These are phyloP conservation scores for Rosa chinensis DNA, from an alignment of 306 rosid genomes.

Conservation along the genomic window DNA sequence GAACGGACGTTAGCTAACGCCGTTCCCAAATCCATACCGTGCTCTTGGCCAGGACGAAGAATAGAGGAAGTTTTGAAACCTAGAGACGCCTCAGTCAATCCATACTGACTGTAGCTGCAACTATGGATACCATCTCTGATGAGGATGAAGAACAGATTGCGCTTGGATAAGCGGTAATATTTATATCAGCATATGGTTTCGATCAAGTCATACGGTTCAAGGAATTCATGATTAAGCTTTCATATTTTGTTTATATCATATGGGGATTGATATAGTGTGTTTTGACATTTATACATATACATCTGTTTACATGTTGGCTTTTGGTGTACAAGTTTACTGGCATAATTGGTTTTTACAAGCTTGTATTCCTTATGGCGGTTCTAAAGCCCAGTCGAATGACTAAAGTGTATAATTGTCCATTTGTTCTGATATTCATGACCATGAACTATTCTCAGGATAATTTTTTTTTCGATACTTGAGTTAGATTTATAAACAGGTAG, in stretches of 20 bases:
- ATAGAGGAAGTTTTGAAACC: too few species aligned
- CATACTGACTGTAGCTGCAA: too few species aligned
- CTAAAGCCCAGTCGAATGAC: background rate
- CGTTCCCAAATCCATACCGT: too few species aligned
- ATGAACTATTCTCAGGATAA: background rate
- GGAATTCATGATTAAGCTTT: too few species aligned
- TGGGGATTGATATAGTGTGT: background rate
- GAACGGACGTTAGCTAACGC: too few species aligned
- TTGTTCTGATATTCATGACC: background rate
- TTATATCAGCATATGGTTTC: too few species aligned
- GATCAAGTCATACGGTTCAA: too few species aligned
- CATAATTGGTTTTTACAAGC: background rate
- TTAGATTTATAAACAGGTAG: background rate
- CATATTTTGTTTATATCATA: constrained; percentile 77
- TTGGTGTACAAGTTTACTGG: background rate
- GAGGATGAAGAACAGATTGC: too few species aligned
- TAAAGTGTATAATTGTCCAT: background rate
- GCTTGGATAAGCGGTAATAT: too few species aligned
- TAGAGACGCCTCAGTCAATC: too few species aligned
- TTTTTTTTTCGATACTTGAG: background rate
- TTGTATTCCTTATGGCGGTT: background rate
- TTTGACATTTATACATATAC: background rate
- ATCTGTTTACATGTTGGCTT: background rate
- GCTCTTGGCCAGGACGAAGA: too few species aligned
- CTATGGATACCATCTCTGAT: too few species aligned